Base-by-base conservation (phyloP, 139 green algal genomes). In the Micractinium sp. region DNA sequence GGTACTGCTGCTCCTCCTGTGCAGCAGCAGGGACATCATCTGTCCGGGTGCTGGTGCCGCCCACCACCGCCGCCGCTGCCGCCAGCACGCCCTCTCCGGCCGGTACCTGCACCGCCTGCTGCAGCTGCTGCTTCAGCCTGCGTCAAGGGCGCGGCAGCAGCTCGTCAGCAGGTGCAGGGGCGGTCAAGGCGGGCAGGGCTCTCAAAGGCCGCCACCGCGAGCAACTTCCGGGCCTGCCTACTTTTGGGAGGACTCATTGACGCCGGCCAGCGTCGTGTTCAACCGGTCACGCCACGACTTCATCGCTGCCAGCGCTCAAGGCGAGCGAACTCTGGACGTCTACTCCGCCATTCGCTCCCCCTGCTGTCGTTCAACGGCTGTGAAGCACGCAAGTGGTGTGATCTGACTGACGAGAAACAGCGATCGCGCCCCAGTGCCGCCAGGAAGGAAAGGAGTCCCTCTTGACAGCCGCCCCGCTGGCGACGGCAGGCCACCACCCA, bases 121-220 rank as follows among this genome's bases (percentile, higher is more conserved):
- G 67, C 66, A 87, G 61, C 83, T 87, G 83, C 83, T 87, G 83
- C 66, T 80, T 87, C 33, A 87, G 41, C 83, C 83, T 87, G 83
- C 67, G 29, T 25, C 12, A 3, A 38, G 41, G 29, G 47, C 0
- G 53, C 16, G 25, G 63, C 1, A 14, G 3, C 2, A 66, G 61
- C n/a, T 53, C 31, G 22, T 53, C 13, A 75, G 82, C 56, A 9
- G 61, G 23, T 35, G 35, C 2, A 12, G 33, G 29, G 56, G 4
- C 27, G 41, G 33, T 16, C 23, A 14, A 41, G 36, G 18, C 29
- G 71, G 71, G 20, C 4, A 36, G 27, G 47, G 47, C 47, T 56
- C 63, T 25, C 63, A 12, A 71, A 71, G 14, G 63, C 12, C 20
- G 63, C 14, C 7, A 27, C 63, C 20, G 14, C 2, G 63, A 3